Percentiles rank a stretch among this genome's conserved stretches.
phyloP scores from a whole-genome alignment of 306 rosid species.

The Adenanthera pavonina region DNA sequence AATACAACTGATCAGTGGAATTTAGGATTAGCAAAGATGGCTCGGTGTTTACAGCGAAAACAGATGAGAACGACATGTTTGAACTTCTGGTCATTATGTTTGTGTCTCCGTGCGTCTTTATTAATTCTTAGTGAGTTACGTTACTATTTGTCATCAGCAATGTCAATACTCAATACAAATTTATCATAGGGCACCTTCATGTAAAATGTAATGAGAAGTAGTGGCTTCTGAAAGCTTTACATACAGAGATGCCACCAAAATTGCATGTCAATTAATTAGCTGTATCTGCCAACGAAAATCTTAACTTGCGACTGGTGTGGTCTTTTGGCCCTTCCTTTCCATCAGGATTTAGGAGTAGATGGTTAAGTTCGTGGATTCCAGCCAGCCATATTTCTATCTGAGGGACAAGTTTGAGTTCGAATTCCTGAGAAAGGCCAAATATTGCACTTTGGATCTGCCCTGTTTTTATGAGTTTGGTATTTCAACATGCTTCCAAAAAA shows the following conservation, averaged over 20 bases:
- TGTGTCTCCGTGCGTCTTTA: background rate
- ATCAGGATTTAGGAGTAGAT: background rate
- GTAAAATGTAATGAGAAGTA: background rate
- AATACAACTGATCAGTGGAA: too few relatives aligned
- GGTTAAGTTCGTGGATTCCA: background rate
- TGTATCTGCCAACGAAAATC: background rate
- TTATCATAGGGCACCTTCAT: background rate
- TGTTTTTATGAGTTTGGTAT: conserved; percentile 22
- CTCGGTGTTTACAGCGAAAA: background rate
- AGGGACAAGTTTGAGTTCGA: conserved; percentile 9
- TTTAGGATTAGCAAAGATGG: too few relatives aligned
- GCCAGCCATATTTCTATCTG: background rate
- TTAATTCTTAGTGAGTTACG: background rate
- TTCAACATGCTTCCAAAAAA: background rate
- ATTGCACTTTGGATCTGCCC: background rate
- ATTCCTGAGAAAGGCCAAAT: background rate
- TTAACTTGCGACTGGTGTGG: background rate
- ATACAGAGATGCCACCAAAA: background rate
- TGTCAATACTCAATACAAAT: background rate
- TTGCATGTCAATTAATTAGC: background rate
- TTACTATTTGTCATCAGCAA: background rate
- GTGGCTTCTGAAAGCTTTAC: background rate
- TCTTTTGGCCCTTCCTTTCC: conserved; percentile 5
- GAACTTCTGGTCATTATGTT: background rate
- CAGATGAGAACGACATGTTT: background rate